Percentiles rank a stretch among this genome's conserved stretches.
Evolutionary conservation across 129 eudicot species (phyloP).

Genomic region (Saussurea involucrata): DNA sequence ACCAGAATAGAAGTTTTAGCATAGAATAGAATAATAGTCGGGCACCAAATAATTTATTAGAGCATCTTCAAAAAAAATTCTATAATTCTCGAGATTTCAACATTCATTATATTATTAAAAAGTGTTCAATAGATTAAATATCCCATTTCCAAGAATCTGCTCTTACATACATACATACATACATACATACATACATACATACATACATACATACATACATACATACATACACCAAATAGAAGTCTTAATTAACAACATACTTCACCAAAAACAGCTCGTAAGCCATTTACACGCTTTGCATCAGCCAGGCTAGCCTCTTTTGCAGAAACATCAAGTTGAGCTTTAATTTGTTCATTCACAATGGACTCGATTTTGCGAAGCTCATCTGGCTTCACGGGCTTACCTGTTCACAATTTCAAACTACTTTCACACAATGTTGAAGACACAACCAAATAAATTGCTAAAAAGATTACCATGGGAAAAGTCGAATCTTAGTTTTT

Average conservation of each 20-base stretch:
- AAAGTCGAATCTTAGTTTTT: constrained; percentile 87
- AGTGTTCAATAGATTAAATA: no score
- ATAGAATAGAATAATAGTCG: background rate
- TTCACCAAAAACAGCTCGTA: constrained; percentile 94
- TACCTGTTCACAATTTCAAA: constrained; percentile 45
- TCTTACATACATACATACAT: no score
- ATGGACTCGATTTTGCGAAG: constrained; percentile 69
- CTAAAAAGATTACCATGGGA: constrained; percentile 65
- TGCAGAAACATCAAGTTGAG: constrained; percentile 73
- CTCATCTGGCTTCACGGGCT: constrained; percentile 85
- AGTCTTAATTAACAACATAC: constrained; percentile 31
- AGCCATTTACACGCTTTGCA: constrained; percentile 73
- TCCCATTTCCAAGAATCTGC: no score
- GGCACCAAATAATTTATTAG: constrained; percentile 7
- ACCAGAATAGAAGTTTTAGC: background rate
- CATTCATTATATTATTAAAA: no score
- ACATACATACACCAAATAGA: background rate
- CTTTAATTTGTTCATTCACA: constrained; percentile 86
- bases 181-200: no score
- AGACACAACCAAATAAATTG: background rate
- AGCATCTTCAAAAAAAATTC: no score
- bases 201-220: no score
- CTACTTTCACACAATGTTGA: background rate
- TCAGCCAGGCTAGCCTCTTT: constrained; percentile 83
- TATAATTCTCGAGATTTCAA: no score